Evolutionary conservation across 192 early-diverging fungal genomes (phyloP).

Genomic region (Thamnidium elegans): DNA sequence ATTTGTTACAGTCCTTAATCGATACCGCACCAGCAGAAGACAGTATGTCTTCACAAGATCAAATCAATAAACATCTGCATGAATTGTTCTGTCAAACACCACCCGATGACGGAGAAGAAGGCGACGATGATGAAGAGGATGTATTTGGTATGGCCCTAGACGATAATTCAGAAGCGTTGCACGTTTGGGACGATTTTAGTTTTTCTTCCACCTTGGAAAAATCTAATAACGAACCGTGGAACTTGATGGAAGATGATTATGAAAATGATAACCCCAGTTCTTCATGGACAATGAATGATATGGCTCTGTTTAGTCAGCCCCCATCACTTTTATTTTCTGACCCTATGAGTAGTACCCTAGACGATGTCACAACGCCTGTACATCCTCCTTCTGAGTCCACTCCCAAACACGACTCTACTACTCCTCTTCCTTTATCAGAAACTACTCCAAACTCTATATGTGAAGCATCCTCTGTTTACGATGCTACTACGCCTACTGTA

Average conservation of each 20-base stretch:
- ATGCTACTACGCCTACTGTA: not conserved
- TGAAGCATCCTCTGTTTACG: not conserved
- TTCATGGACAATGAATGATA: constrained; percentile 3
- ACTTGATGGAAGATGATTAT: constrained; percentile 8
- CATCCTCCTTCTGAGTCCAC: not conserved
- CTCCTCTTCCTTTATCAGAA: constrained; percentile 2
- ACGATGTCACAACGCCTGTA: not conserved
- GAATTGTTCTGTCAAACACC: not conserved
- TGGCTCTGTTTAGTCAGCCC: not conserved
- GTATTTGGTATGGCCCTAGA: not conserved
- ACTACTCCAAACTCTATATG: not conserved
- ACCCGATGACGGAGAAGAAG: not conserved
- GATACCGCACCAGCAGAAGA: not conserved
- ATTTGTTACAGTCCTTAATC: too few species aligned
- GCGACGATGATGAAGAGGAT: not conserved
- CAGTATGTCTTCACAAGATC: not conserved
- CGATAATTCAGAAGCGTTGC: not conserved
- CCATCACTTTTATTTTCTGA: constrained; percentile 18
- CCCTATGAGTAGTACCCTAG: constrained; percentile 11
- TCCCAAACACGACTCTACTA: not conserved
- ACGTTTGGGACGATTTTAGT: constrained; percentile 15
- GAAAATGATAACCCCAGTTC: not conserved
- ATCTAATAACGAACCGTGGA: constrained; percentile 9
- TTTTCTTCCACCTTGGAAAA: constrained; percentile 12
- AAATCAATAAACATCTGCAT: constrained; percentile 2